Base-by-base conservation (phyloP, 768 basidiomycete species). In the Pisolithus sp. region DNA sequence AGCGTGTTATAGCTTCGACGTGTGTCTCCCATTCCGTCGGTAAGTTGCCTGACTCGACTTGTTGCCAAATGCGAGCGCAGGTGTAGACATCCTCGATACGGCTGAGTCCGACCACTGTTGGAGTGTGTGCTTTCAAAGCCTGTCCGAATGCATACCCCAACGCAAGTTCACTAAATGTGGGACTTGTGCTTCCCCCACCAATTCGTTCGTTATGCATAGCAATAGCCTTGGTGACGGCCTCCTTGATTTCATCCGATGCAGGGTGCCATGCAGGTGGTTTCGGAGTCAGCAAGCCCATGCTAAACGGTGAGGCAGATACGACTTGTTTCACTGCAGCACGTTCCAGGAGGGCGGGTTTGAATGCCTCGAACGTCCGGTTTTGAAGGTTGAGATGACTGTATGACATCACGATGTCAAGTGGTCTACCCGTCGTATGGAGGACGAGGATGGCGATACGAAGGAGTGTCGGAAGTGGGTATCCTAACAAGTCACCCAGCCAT, bases 341-440 rank as follows among this genome's bases (percentile, higher is more conserved):
- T 18, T 69, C 63, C 55, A 73, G 71, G 50, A 93, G 76, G 38
- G 77, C 75, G 10, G 76, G 68, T 24, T 76, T 74, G 63, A 83
- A 91, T 9, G 73, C 66, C 38, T 67, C 63, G 63, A 84, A 75
- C 15, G 78, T 82, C 50, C 71, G 68, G 66, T 88, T 90, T 63
- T 91, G 88, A 30, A 93, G 72, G 21, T 78, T 82, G 49, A 89
- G 76, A 65, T 93, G 89, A 21, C 82, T 86, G 71, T 90, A 94
- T 15, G 87, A 85, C 42, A 93, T 77, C 26, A 94, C 65, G 43
- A 83, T 75, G 66, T 94, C 92, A 52, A 94, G 63, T 9, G 92
- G 87, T 49, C 76, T 74, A 68, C 76, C 83, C 8, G 80, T 66
- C 18, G 74, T 82, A 60, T 86, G 80, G 30, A 80, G 72, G 55